Evolutionary conservation across 164 flowering plant species (phyloP).

Genomic region (Akebia trifoliata): DNA sequence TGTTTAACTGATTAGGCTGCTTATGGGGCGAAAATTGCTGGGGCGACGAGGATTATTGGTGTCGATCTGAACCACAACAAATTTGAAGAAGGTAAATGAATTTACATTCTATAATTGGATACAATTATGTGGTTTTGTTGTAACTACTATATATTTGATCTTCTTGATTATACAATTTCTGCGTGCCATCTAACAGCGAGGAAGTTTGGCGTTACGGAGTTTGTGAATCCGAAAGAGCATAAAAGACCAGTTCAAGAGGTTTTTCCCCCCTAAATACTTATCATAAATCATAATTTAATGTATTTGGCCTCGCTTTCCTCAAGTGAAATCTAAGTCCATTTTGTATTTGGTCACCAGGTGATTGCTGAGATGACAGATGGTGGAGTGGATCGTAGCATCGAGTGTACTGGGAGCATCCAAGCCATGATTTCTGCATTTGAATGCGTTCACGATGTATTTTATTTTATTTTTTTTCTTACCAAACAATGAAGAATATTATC

Average conservation of each 20-base stretch:
- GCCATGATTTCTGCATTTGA: slow-evolving; percentile 59
- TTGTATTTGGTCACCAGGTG: slow-evolving; percentile 23
- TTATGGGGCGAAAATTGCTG: slow-evolving; percentile 72
- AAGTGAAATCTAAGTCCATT: no score
- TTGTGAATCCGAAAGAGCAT: slow-evolving; percentile 46
- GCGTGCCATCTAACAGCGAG: slow-evolving; percentile 41
- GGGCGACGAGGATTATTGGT: slow-evolving; percentile 78
- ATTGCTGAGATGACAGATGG: slow-evolving; percentile 55
- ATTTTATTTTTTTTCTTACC: background rate
- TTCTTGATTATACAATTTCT: background rate
- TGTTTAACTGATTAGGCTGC: slow-evolving; percentile 41
- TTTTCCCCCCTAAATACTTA: no score
- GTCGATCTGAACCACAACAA: slow-evolving; percentile 60
- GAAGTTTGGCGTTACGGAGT: slow-evolving; percentile 52
- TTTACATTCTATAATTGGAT: background rate
- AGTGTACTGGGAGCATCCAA: slow-evolving; percentile 43
- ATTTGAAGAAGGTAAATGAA: slow-evolving; percentile 44
- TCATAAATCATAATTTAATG: no score
- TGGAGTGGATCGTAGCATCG: slow-evolving; percentile 50
- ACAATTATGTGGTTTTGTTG: no score
- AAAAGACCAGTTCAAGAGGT: slow-evolving; percentile 57
- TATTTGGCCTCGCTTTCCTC: no score
- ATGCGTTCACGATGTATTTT: slow-evolving; percentile 51
- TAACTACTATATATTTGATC: background rate
- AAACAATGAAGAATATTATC: no score